phyloP scores from a whole-genome alignment of 495 filamentous ascomycete species.

The Barbatosphaeria neglecta region DNA sequence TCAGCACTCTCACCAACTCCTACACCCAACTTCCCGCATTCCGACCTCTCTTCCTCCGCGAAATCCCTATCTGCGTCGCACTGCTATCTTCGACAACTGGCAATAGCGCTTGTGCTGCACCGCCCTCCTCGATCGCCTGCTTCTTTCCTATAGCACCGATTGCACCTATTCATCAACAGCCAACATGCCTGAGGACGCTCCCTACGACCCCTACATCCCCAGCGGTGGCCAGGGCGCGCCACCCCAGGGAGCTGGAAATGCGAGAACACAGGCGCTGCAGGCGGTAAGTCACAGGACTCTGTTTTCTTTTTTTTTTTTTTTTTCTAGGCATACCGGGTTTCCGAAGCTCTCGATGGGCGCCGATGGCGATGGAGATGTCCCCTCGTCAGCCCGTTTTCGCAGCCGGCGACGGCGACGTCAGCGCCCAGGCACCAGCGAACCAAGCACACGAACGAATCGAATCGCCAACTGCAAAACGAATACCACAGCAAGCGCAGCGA shows the following conservation, averaged over 20 bases:
- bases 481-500: no score
- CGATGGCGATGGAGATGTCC: no score
- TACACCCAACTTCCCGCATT: background rate
- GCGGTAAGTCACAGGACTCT: constrained; percentile 49
- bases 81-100: background rate
- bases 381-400: no score
- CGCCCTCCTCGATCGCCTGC: background rate
- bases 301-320: constrained; percentile 7
- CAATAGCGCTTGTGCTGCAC: background rate
- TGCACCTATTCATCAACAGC: background rate
- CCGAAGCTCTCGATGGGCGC: background rate
- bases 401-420: background rate
- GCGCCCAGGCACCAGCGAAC: background rate
- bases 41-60: background rate
- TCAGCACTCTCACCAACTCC: background rate
- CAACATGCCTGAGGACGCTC: constrained; percentile 59
- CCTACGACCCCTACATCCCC: constrained; percentile 90
- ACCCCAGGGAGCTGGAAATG: constrained; percentile 31
- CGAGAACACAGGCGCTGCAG: constrained; percentile 56
- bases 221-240: constrained; percentile 41
- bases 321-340: background rate
- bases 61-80: background rate
- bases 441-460: background rate
- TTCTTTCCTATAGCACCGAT: background rate
- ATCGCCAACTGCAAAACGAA: no score